Evolutionary conservation across 495 filamentous ascomycete species (phyloP), one percentile per base, ranked within the genome.

Genomic region (Penicillium canescens): DNA sequence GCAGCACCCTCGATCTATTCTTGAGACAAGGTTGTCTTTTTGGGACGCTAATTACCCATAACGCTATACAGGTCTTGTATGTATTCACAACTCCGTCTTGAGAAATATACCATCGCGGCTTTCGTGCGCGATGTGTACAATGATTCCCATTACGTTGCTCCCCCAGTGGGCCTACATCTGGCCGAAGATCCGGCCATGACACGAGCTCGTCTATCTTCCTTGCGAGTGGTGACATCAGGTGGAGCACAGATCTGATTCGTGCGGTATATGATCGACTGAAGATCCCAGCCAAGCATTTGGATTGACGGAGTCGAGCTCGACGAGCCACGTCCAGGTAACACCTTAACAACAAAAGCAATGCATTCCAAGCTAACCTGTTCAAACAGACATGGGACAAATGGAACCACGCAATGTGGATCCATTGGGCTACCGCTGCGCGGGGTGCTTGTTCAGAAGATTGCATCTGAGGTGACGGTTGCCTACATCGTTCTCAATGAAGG

Each of bases 191-290:
- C 86, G 0, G 56, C 78, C 0, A 82, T 92, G 13, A 68, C 57
- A 4, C 84, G 86, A 42, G 92, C 89, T 63, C 83, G 96, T 61
- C 72, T 97, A 11, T 79, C 75, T 14, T 82, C 79, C 2, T 60
- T 96, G 6, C 82, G 85, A 21, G 89, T 91, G 82, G 68, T 92
- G 61, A 90, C 85, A 62, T 90, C 83, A 3, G 92, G 87, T 6
- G 92, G 89, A 2, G 92, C 92, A 0, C 73, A 13, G 90, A 95
- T 38, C 73, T 97, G 1, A 84, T 90, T 2, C 78, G 89, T 34
- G 78, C 83, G 14, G 80, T 90, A 5, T 86, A 88, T 72, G 56
- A 78, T 6, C 77, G 89, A 1, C 70, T 89, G 18, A 78, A 80
- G 14, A 71, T 96, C 18, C 82, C 82, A 38, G 71, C 35, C 89